Evolutionary conservation across 2,329 filamentous ascomycete genomes (phyloP).

Genomic region (Dactylellina cionopaga): DNA sequence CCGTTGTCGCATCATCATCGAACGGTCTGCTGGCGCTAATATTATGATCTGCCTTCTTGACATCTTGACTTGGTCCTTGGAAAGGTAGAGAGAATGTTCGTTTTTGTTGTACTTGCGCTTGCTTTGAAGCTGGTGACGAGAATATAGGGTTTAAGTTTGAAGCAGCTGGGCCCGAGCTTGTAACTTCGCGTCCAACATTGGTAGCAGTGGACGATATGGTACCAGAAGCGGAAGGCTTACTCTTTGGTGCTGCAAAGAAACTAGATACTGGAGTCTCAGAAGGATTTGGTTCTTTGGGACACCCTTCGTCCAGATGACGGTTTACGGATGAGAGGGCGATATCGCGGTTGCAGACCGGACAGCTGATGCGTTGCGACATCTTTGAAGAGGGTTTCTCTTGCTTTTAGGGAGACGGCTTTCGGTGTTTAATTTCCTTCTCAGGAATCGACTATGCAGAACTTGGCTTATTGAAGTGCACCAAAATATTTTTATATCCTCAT

Average conservation of each 20-base stretch:
- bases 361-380: slow-evolving; percentile 61
- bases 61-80: slow-evolving; percentile 17
- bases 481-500: too few species aligned
- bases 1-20: slow-evolving; percentile 7
- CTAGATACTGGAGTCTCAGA: slow-evolving; percentile 12
- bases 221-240: slow-evolving; percentile 5
- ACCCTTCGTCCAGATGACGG: slow-evolving; percentile 86
- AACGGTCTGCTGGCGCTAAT: slow-evolving; percentile 3
- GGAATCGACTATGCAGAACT: too few species aligned
- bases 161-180: slow-evolving; percentile 16
- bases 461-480: too few species aligned
- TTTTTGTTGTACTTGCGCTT: slow-evolving; percentile 19
- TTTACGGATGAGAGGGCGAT: slow-evolving; percentile 84
- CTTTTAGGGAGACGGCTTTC: not conserved
- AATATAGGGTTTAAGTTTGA: slow-evolving; percentile 2
- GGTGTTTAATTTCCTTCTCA: too few species aligned
- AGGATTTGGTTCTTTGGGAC: slow-evolving; percentile 59
- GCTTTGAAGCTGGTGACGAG: slow-evolving; percentile 24
- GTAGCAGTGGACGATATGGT: not conserved
- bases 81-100: slow-evolving; percentile 33
- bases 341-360: slow-evolving; percentile 80
- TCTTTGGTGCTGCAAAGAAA: slow-evolving; percentile 25
- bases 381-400: slow-evolving; percentile 11
- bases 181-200: not conserved
- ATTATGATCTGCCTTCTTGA: slow-evolving; percentile 8